Evolutionary conservation across 257 asterid species (phyloP).

Genomic region (Nicotiana otophora): DNA sequence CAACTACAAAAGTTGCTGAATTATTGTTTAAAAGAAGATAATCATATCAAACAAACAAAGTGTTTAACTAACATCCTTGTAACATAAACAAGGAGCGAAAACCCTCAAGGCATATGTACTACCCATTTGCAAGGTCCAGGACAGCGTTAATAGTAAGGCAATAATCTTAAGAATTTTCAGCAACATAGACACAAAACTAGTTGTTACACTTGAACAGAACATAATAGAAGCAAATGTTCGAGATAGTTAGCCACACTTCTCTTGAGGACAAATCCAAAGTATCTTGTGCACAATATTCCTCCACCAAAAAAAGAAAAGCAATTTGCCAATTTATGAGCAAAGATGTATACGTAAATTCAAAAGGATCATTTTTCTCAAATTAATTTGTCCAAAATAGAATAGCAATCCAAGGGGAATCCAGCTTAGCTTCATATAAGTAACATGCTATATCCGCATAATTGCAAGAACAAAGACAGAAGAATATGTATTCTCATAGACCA

Average conservation of each 20-base stretch:
- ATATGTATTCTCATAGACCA: constrained; percentile 20
- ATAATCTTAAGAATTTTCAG: neutral
- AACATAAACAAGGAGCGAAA: neutral
- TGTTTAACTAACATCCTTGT: neutral
- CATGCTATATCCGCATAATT: neutral
- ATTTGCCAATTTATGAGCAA: neutral
- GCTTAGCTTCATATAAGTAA: neutral
- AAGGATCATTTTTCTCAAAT: neutral
- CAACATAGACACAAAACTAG: neutral
- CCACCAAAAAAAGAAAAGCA: neutral
- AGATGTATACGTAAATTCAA: neutral
- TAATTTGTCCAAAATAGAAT: neutral
- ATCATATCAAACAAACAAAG: neutral
- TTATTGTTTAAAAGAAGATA: neutral
- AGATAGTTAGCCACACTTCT: neutral
- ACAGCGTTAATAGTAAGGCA: neutral
- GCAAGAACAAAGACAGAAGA: constrained; percentile 5
- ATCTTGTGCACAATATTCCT: neutral
- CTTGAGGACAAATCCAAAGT: neutral
- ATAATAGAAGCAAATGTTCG: neutral
- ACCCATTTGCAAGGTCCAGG: neutral
- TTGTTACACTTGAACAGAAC: neutral
- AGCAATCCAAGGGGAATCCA: neutral
- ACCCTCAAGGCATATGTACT: neutral
- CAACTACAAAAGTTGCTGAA: neutral